These are phyloP conservation scores for Exophiala bonariae DNA, from an alignment of 2,329 filamentous ascomycete species.

Conservation along the genomic window DNA sequence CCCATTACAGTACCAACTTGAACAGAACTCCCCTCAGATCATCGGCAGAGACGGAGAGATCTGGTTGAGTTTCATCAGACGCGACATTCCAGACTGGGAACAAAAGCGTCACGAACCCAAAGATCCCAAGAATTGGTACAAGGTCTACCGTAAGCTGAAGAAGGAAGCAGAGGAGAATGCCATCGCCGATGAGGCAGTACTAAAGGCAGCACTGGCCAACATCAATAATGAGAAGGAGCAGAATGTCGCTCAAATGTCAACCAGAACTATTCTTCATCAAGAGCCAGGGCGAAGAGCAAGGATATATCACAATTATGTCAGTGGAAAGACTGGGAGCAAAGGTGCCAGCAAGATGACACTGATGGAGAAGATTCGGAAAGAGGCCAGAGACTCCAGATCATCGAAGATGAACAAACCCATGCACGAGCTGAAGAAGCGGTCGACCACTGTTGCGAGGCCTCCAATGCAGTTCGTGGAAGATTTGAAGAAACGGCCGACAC, in stretches of 20 bases:
- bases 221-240: constrained; percentile 59
- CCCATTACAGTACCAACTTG: constrained; percentile 55
- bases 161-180: constrained; percentile 59
- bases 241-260: constrained; percentile 59
- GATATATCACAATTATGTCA: constrained; percentile 19
- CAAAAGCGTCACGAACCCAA: constrained; percentile 64
- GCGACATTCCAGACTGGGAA: constrained; percentile 70
- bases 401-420: constrained; percentile 38
- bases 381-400: constrained; percentile 54
- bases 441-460: constrained; percentile 39
- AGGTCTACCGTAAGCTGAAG: constrained; percentile 71
- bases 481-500: constrained; percentile 18
- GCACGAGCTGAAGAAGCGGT: constrained; percentile 40
- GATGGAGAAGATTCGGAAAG: constrained; percentile 57
- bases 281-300: constrained; percentile 7
- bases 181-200: constrained; percentile 56
- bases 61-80: constrained; percentile 77
- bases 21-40: constrained; percentile 75
- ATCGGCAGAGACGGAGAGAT: constrained; percentile 67
- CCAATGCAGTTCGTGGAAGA: constrained; percentile 43
- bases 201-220: constrained; percentile 59
- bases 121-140: constrained; percentile 71
- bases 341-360: constrained; percentile 40
- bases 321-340: constrained; percentile 35
- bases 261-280: constrained; percentile 26